phyloP scores from a whole-genome alignment of 2,329 filamentous ascomycete genomes.

The Fusarium graminum region DNA sequence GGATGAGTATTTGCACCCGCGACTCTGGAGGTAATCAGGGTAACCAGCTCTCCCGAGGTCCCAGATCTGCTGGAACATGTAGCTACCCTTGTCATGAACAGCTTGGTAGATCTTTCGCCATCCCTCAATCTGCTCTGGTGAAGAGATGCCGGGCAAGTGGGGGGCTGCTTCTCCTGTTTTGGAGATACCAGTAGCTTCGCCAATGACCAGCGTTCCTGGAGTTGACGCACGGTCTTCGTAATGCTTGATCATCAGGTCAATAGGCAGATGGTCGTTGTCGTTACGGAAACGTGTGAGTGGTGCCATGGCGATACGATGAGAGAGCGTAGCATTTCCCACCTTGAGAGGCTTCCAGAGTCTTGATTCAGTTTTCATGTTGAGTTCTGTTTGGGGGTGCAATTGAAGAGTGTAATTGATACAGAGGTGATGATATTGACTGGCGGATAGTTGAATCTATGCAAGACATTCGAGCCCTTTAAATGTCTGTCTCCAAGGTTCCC shows the following conservation, averaged over 20 bases:
- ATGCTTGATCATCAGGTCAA: slow-evolving; percentile 55
- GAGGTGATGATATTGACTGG: background rate
- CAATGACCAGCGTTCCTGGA: slow-evolving; percentile 60
- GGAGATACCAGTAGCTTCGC: slow-evolving; percentile 61
- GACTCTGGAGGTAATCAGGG: slow-evolving; percentile 35
- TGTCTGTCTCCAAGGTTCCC: accelerated
- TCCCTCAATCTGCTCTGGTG: slow-evolving; percentile 65
- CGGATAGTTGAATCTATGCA: accelerated
- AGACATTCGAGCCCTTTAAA: background rate
- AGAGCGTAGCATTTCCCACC: slow-evolving; percentile 55
- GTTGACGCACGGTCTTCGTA: slow-evolving; percentile 60
- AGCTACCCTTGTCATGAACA: slow-evolving; percentile 72
- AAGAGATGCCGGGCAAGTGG: slow-evolving; percentile 70
- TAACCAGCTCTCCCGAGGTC: slow-evolving; percentile 66
- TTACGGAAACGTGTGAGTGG: slow-evolving; percentile 68
- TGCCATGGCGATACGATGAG: slow-evolving; percentile 65
- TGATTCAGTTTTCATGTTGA: slow-evolving; percentile 37
- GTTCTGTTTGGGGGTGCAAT: accelerated
- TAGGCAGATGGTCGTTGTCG: slow-evolving; percentile 54
- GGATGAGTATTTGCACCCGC: slow-evolving; percentile 49
- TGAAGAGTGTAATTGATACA: background rate
- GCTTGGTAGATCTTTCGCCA: slow-evolving; percentile 73
- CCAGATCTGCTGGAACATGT: slow-evolving; percentile 76
- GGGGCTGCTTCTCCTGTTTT: slow-evolving; percentile 42
- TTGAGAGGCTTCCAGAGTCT: slow-evolving; percentile 54